Percentiles rank a stretch among this genome's conserved stretches.
Conservation (phyloP, 495 filamentous ascomycete species). For the Geopyxis carbonaria region DNA sequence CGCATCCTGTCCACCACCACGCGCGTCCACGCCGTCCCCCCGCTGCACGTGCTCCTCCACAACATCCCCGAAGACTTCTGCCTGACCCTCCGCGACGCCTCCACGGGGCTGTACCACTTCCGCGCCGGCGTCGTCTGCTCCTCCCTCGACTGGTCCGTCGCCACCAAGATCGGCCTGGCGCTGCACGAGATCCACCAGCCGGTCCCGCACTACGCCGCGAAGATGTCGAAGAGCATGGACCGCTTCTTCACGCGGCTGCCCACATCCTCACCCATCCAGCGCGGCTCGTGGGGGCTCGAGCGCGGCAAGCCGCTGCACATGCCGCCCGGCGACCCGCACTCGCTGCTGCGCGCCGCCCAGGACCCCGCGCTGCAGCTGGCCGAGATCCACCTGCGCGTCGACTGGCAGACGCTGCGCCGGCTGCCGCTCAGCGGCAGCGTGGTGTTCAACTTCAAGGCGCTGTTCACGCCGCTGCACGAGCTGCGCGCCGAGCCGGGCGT, state of each 20-base stretch:
- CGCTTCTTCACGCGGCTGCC: conserved; percentile 73
- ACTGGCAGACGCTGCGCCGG: conserved; percentile 80
- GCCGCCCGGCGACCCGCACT: conserved; percentile 57
- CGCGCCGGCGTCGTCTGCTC: conserved; percentile 68
- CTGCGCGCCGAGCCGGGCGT: conserved; percentile 61
- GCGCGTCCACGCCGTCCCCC: conserved; percentile 44
- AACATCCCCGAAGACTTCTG: conserved; percentile 83
- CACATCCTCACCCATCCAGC: conserved; percentile 59
- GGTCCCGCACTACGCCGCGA: conserved; percentile 79
- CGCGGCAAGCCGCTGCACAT: conserved; percentile 62
- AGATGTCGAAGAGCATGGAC: conserved; percentile 82
- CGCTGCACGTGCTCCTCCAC: conserved; percentile 57
- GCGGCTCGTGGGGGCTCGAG: conserved; percentile 78
- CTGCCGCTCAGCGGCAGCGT: conserved; percentile 59
- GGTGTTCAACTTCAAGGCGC: conserved; percentile 81
- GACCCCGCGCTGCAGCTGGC: conserved; percentile 37
- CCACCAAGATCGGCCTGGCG: conserved; percentile 53
- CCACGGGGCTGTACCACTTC: conserved; percentile 57
- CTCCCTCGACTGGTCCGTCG: conserved; percentile 64
- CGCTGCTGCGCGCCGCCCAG: conserved; percentile 38
- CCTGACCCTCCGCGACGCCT: conserved; percentile 55
- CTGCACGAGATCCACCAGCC: conserved; percentile 59
- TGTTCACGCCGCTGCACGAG: conserved; percentile 62
- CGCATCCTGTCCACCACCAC: conserved; percentile 48
- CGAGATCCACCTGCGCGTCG: conserved; percentile 59